Percentiles rank a stretch among this genome's conserved stretches.
Evolutionary conservation across 371 early-diverging fungal species (phyloP).

Genomic region (Chytridium lagenaria): DNA sequence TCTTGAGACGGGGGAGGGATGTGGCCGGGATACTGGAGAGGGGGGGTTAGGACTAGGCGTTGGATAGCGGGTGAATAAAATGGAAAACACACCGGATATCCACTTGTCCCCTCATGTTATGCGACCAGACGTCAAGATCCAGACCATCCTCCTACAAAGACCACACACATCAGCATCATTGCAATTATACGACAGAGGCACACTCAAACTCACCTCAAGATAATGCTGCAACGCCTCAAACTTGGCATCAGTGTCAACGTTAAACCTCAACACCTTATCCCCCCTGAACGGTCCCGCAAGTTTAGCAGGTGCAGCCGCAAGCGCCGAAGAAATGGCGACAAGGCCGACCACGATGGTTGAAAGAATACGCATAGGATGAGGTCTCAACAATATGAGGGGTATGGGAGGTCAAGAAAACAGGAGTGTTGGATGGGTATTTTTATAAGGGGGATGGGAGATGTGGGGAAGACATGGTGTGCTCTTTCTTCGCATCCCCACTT

Average conservation of each 20-base stretch:
- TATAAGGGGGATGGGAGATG: too few species aligned
- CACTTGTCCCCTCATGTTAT: background rate
- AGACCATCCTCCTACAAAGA: background rate
- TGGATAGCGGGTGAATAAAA: background rate
- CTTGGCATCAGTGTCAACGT: slow-evolving; percentile 1
- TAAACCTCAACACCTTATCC: slow-evolving; percentile 15
- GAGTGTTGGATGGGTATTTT: too few species aligned
- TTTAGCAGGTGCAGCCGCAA: background rate
- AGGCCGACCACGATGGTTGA: too few species aligned
- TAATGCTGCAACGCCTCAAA: background rate
- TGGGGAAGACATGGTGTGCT: too few species aligned
- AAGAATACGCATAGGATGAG: too few species aligned
- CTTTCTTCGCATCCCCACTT: too few species aligned
- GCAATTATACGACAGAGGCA: background rate
- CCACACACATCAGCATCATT: background rate
- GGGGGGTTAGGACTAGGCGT: background rate
- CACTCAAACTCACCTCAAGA: background rate
- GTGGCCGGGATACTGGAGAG: background rate
- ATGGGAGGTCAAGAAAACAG: too few species aligned
- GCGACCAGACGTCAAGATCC: background rate
- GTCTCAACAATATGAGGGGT: too few species aligned
- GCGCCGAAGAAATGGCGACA: too few species aligned
- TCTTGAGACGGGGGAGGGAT: background rate
- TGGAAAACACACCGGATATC: background rate
- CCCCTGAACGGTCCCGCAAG: background rate